Conservation (phyloP, 768 basidiomycete genomes). For the Filobasidium floriforme region DNA sequence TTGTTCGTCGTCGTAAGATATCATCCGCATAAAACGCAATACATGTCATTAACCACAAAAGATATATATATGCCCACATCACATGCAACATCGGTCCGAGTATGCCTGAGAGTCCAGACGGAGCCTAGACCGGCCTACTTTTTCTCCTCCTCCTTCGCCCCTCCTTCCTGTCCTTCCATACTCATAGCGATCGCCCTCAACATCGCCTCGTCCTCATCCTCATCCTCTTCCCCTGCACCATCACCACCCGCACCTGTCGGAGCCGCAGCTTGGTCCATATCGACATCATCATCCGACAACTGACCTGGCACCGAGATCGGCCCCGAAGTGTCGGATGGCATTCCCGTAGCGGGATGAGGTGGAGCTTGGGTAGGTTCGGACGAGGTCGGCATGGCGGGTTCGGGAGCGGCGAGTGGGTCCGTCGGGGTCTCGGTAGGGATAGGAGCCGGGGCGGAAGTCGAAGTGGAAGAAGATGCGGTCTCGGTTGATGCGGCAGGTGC, state of each 20-base stretch:
- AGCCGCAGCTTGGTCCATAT: slow-evolving; percentile 55
- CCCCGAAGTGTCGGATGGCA: slow-evolving; percentile 17
- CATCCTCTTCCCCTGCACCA: slow-evolving; percentile 48
- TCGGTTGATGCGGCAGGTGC: slow-evolving; percentile 43
- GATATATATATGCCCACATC: too few relatives aligned
- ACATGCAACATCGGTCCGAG: too few relatives aligned
- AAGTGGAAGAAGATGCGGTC: too few relatives aligned
- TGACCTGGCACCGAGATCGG: slow-evolving; percentile 25
- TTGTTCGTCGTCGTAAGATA: too few relatives aligned
- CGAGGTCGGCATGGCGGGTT: slow-evolving; percentile 26
- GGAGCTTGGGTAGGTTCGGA: slow-evolving; percentile 24
- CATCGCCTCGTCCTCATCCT: slow-evolving; percentile 79
- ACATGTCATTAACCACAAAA: too few relatives aligned
- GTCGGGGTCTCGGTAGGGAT: slow-evolving; percentile 36
- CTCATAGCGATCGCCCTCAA: slow-evolving; percentile 88
- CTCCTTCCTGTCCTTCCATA: slow-evolving; percentile 47
- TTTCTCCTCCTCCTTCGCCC: slow-evolving; percentile 34
- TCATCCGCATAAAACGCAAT: too few relatives aligned
- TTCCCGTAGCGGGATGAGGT: slow-evolving; percentile 14
- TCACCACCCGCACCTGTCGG: slow-evolving; percentile 46
- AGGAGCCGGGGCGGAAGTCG: slow-evolving; percentile 43
- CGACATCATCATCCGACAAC: slow-evolving; percentile 52
- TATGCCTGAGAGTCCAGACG: not conserved
- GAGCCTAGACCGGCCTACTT: not conserved
- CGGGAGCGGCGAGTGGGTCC: slow-evolving; percentile 23